Base-by-base conservation (phyloP, 2,329 filamentous ascomycete species). In the Aspergillus fumigatus region DNA sequence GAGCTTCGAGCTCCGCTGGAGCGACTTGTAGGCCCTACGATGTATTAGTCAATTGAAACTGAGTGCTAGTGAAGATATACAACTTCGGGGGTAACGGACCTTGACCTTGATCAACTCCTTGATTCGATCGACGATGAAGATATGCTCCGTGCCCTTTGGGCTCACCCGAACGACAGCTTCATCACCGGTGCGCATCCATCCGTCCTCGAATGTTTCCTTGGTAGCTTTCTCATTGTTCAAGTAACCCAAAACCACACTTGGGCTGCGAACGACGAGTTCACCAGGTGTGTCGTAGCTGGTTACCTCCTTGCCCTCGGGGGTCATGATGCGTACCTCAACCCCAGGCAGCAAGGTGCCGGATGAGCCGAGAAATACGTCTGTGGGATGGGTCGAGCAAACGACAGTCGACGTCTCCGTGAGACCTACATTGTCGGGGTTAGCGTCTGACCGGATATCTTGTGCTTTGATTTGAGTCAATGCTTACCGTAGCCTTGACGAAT, bases 111-210 rank as follows among this genome's bases (percentile, higher is more conserved):
- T 90, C 52, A 90, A 77, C 67, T 91, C 85, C 76, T 89, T 89
- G 66, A 89, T 87, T 4, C 92, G 85, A 70, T 96, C 92, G 1
- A 92, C 88, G 57, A 97, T 88, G 69, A 91, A 88, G 50, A 96
- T 71, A 67, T 97, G 92, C 72, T 96, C 90, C 61, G 87, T 77
- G 2, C 90, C 90, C 2, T 79, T 77, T 0, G 84, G 80, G 7
- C 84, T 79, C 65, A 83, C 81, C 2, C 82, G 80, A 10, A 95
- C 77, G 3, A 93, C 78, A 0, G 88, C 90, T 70, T 95, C 90
- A 65, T 97, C 92, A 5, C 92, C 92, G 0, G 92, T 96, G 43
- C 83, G 84, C 80, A 96, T 85, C 84, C 90, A 94, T n/a, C 80
- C 80, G 62, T 92, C 86, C 1, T 86, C 79, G 66, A 91, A 97